Percentiles rank a stretch among this genome's conserved stretches.
phyloP scores from a whole-genome alignment of 768 basidiomycete genomes.

The Myochromella boudieri region DNA sequence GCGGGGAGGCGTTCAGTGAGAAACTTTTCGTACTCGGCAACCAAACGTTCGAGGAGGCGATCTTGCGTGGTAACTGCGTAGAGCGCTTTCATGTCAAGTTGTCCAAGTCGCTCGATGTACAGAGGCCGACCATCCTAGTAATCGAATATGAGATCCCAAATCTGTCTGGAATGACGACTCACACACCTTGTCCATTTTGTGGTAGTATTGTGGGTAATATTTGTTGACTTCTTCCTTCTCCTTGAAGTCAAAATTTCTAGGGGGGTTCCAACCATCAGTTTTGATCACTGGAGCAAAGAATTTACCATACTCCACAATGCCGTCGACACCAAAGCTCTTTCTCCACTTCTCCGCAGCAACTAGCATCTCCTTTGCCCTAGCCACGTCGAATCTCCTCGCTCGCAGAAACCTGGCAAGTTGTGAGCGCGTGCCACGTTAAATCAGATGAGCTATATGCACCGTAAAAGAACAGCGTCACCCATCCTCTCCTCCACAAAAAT shows the following conservation, averaged over 20 bases:
- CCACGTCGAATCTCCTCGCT: slow-evolving; percentile 89
- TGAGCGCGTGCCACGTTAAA: background rate
- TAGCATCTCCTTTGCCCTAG: slow-evolving; percentile 83
- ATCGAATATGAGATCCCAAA: slow-evolving; percentile 1
- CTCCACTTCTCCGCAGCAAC: slow-evolving; percentile 85
- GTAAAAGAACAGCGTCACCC: slow-evolving; percentile 33
- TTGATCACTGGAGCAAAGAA: background rate
- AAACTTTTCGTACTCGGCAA: slow-evolving; percentile 92
- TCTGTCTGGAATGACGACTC: background rate
- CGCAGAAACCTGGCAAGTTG: slow-evolving; percentile 70
- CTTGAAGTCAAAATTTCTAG: slow-evolving; percentile 81
- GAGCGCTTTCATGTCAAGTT: slow-evolving; percentile 83
- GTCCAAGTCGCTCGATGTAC: slow-evolving; percentile 92
- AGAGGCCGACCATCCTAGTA: slow-evolving; percentile 88
- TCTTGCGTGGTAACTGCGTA: slow-evolving; percentile 83
- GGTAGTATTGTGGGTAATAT: slow-evolving; percentile 95
- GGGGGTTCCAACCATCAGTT: slow-evolving; percentile 4
- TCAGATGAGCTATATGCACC: background rate
- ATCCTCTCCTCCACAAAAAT: slow-evolving; percentile 62
- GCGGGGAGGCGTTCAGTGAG: slow-evolving; percentile 78
- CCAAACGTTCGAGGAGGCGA: slow-evolving; percentile 84
- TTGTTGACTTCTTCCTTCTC: slow-evolving; percentile 84
- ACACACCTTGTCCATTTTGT: slow-evolving; percentile 90
- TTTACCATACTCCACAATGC: slow-evolving; percentile 57
- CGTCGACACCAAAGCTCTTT: slow-evolving; percentile 78